These are phyloP conservation scores for Cucumis melo DNA, from an alignment of 306 rosid genomes.

Conservation along the genomic window DNA sequence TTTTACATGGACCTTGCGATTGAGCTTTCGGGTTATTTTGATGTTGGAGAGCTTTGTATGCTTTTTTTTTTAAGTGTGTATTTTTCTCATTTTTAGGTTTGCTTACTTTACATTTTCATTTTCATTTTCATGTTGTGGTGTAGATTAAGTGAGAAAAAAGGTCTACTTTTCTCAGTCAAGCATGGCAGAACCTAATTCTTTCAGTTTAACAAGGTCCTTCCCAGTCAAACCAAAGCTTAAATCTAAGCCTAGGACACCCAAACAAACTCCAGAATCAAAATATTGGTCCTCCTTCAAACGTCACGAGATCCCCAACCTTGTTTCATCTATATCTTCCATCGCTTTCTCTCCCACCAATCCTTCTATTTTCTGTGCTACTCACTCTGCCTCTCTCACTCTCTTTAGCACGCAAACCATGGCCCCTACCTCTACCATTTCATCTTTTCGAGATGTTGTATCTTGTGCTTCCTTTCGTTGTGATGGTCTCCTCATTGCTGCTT, in stretches of 20 bases:
- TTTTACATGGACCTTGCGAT: background rate
- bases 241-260: constrained; percentile 47
- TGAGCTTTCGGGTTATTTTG: too few species aligned
- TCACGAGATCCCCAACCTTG: constrained; percentile 40
- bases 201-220: constrained; percentile 21
- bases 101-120: background rate
- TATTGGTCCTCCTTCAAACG: constrained; percentile 84
- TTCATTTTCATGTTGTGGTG: background rate
- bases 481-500: constrained; percentile 64
- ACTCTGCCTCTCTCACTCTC: constrained; percentile 52
- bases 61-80: background rate
- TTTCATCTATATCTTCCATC: constrained; percentile 44
- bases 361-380: constrained; percentile 46
- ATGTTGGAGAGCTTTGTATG: background rate
- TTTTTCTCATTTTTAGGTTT: background rate
- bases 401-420: constrained; percentile 37
- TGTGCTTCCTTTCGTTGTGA: constrained; percentile 67
- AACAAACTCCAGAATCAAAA: constrained; percentile 50
- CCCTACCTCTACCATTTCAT: constrained; percentile 31
- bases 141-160: background rate
- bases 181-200: constrained; percentile 39
- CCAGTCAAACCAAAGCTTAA: constrained; percentile 57
- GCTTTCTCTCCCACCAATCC: constrained; percentile 52
- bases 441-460: constrained; percentile 57
- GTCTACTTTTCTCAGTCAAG: background rate